Evolutionary conservation across 106 monocot species (phyloP).

Genomic region (Phalaenopsis equestris): DNA sequence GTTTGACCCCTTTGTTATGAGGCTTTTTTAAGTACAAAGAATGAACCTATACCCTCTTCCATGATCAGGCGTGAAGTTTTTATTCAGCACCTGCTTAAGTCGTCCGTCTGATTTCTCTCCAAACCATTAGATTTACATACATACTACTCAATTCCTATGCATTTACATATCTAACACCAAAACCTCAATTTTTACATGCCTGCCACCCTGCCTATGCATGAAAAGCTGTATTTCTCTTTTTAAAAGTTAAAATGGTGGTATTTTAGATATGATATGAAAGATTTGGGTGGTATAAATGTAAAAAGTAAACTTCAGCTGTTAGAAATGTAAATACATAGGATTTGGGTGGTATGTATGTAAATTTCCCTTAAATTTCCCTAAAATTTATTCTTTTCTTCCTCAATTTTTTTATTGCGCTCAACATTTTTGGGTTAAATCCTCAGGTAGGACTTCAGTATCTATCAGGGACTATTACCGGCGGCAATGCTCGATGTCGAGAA

Average conservation of each 20-base stretch:
- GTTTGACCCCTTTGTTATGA: not conserved
- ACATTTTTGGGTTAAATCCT: not conserved
- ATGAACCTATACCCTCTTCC: not conserved
- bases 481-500: conserved; percentile 44
- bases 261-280: no score
- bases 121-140: not conserved
- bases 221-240: no score
- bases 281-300: no score
- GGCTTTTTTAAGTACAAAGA: not conserved
- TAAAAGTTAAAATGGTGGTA: no score
- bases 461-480: conserved; percentile 37
- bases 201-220: no score
- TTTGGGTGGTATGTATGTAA: no score
- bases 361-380: no score
- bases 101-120: not conserved
- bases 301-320: no score
- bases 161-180: no score
- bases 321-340: no score
- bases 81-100: not conserved
- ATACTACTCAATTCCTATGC: no score
- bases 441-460: conserved; percentile 56
- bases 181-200: no score
- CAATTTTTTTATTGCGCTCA: not conserved
- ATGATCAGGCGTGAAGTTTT: not conserved
- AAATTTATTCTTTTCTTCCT: not conserved